A percentile compares a stretch with the other conserved stretches of the same genome.
Conservation (phyloP, 192 early-diverging fungal species). For the Podila clonocystis region DNA sequence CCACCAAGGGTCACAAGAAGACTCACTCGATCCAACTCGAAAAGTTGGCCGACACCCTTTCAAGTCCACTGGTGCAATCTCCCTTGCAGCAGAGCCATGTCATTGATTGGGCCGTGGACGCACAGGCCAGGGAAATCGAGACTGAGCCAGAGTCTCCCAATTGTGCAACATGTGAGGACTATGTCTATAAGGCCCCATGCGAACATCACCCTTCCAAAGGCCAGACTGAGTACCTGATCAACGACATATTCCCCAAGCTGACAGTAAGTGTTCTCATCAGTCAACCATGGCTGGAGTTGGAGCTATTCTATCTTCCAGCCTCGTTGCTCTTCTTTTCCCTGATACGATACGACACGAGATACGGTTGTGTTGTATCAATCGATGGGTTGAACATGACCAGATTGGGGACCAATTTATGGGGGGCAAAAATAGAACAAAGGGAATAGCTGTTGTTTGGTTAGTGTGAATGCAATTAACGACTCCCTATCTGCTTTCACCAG, state of each 20-base stretch:
- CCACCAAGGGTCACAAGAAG: constrained; percentile 19
- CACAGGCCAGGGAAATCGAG: background rate
- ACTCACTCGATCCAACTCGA: constrained; percentile 34
- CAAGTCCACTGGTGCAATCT: constrained; percentile 7
- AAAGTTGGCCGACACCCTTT: constrained; percentile 28
- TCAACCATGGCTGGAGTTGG: too few species aligned
- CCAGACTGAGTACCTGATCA: constrained; percentile 46
- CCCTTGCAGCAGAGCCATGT: constrained; percentile 3
- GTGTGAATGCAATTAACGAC: too few species aligned
- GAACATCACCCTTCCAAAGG: constrained; percentile 49
- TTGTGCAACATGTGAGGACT: constrained; percentile 20
- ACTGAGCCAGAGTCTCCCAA: background rate
- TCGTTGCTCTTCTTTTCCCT: background rate
- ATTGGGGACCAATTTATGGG: too few species aligned
- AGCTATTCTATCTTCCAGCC: background rate
- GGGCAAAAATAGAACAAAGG: too few species aligned
- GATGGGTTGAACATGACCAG: too few species aligned
- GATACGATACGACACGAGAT: too few species aligned
- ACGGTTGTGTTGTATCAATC: too few species aligned
- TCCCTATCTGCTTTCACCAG: too few species aligned
- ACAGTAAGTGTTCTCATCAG: constrained; percentile 22
- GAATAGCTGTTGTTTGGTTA: too few species aligned
- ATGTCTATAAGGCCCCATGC: constrained; percentile 48
- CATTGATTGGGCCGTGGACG: background rate
- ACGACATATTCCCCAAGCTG: constrained; percentile 51